These are phyloP conservation scores for Edaphochlamys debaryana DNA, from an alignment of 139 green algal species.

Conservation along the genomic window DNA sequence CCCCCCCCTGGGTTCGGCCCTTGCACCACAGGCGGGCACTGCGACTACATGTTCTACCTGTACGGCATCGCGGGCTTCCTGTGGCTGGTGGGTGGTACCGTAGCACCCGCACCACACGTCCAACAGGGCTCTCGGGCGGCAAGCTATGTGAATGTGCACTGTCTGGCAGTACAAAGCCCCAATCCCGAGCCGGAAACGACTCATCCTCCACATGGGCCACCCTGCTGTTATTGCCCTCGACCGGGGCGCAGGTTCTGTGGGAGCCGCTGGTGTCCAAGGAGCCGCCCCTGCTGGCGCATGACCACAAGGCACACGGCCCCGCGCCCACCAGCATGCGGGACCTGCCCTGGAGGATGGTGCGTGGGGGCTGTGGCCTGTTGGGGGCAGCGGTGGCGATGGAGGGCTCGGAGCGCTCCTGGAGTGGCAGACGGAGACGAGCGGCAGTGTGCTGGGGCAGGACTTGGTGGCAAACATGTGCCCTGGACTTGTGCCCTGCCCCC, in stretches of 20 bases:
- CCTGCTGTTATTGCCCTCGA: too few relatives aligned
- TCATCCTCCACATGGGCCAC: too few relatives aligned
- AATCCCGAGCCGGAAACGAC: too few relatives aligned
- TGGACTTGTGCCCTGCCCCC: background rate
- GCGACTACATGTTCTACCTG: conserved; percentile 49
- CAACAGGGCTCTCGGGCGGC: too few relatives aligned
- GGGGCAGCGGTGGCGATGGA: background rate
- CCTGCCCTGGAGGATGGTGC: conserved; percentile 33
- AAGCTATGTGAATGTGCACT: too few relatives aligned
- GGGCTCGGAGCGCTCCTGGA: too few relatives aligned
- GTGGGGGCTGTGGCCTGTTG: background rate
- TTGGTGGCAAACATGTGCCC: background rate
- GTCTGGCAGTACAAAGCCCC: too few relatives aligned
- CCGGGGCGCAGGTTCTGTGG: too few relatives aligned
- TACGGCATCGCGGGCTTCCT: conserved; percentile 48
- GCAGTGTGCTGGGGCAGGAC: too few relatives aligned
- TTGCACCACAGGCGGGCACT: conserved; percentile 9
- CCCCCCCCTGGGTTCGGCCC: too few relatives aligned
- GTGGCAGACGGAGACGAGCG: too few relatives aligned
- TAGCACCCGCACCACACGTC: too few relatives aligned
- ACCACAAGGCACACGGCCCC: background rate
- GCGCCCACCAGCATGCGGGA: conserved; percentile 13
- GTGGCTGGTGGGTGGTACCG: conserved; percentile 45
- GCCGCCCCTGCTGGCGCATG: conserved; percentile 10
- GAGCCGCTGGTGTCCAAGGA: conserved; percentile 36